These are phyloP conservation scores for Nitzschia inconspicua DNA, from an alignment of 108 stramenopile genomes.

Conservation along the genomic window DNA sequence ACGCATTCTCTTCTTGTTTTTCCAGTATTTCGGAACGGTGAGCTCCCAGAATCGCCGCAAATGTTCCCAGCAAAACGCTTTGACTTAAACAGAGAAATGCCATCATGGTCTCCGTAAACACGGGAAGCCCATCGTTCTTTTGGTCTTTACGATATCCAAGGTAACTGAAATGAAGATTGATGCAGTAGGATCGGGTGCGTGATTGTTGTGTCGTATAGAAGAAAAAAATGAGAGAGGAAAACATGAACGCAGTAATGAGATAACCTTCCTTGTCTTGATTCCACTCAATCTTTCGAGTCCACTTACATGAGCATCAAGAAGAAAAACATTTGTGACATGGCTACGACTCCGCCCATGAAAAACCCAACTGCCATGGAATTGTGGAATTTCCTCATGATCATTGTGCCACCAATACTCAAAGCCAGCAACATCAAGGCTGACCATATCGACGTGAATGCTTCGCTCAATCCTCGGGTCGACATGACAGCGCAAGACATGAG, in stretches of 20 bases:
- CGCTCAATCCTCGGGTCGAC: constrained; percentile 59
- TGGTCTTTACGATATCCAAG: constrained; percentile 69
- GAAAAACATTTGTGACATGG: constrained; percentile 79
- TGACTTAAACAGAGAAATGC: constrained; percentile 64
- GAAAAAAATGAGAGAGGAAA: neutral
- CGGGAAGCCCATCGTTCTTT: constrained; percentile 30
- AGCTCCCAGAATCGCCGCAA: constrained; percentile 77
- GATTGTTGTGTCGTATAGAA: neutral
- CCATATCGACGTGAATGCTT: constrained; percentile 75
- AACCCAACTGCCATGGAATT: constrained; percentile 81
- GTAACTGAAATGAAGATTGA: constrained; percentile 24
- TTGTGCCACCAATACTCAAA: constrained; percentile 81
- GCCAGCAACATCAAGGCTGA: constrained; percentile 59
- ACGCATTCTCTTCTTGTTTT: constrained; percentile 10
- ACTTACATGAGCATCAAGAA: constrained; percentile 76
- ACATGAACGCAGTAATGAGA: neutral
- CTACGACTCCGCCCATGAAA: constrained; percentile 85
- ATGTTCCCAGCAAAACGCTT: constrained; percentile 63
- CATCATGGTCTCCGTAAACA: constrained; percentile 61
- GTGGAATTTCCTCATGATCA: constrained; percentile 90
- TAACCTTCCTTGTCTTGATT: too few relatives aligned
- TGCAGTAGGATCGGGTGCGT: too few relatives aligned
- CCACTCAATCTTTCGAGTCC: too few relatives aligned
- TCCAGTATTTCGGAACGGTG: constrained; percentile 83
- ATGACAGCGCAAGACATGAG: constrained; percentile 62